Base-by-base conservation (phyloP, 2,329 filamentous ascomycete species). In the Exophiala spinifera region DNA sequence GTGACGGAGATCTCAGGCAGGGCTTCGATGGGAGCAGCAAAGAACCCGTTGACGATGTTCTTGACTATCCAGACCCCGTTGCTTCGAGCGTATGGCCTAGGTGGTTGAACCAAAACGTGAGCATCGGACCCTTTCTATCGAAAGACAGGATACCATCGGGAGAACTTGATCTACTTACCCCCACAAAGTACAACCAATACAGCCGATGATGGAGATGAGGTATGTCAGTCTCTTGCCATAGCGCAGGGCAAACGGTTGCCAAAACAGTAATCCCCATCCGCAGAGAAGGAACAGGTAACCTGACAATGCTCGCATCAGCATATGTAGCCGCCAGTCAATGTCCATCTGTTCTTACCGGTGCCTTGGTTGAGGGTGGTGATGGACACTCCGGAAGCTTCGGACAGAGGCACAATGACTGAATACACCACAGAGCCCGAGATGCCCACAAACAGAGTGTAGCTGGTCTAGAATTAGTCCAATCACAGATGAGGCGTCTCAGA, bases 1-100 rank as follows among this genome's bases (percentile, higher is more conserved):
- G 74, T 70, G 2, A 77, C 69, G 2, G 71, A 74, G 11, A 77
- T 72, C 59, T 77, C 77, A 7, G 71, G 72, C 8, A 80, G 62
- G 4, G 73, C 73, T 59, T 79, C 77, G n/a, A 78, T 73, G 0
- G 77, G 76, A 1, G 76, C 72, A 13, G 68, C 70, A 31, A 76
- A 73, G 56, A 79, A 74, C 1, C 77, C 77, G 43, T 74, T 71
- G 1, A 80, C 57, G 19, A 79, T 69, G 43, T 74, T 73, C 56
- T 73, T 73, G 3, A 74, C 75, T 23, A 74, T 74, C 76, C 76
- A 79, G 55, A 76, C 71, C 3, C 76, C 74, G 25, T 74, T 71
- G 13, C 68, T 72, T 23, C 69, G 72, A 3, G 72, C 70, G 51
- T 76, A 72, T 0, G 74, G 70, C 14, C 68, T 70, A 73, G 73